These are phyloP conservation scores for Didymella segeticola DNA, from an alignment of 2,329 filamentous ascomycete species.

Conservation along the genomic window DNA sequence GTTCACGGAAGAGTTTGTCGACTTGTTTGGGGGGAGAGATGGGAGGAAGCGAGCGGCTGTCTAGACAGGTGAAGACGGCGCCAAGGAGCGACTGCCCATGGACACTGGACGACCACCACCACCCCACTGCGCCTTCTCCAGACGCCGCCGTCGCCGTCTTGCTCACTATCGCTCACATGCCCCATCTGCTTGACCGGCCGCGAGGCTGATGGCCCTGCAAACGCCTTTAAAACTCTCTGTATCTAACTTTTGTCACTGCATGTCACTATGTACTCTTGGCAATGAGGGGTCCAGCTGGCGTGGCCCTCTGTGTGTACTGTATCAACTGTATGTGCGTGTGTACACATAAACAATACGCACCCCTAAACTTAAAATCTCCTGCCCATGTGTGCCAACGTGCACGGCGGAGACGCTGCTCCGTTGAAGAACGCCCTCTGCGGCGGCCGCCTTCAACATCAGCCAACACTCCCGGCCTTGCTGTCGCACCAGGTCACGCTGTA, in stretches of 20 bases:
- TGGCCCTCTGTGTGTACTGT: constrained; percentile 13
- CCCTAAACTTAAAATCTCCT: not conserved
- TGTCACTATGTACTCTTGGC: constrained; percentile 9
- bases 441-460: not conserved
- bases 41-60: constrained; percentile 39
- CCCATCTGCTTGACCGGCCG: constrained; percentile 9
- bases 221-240: not conserved
- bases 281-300: constrained; percentile 17
- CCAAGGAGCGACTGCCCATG: constrained; percentile 23
- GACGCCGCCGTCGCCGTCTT: no score
- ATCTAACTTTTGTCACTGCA: not conserved
- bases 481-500: constrained; percentile 37
- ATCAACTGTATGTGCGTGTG: no score
- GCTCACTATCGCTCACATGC: constrained; percentile 28
- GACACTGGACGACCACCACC: constrained; percentile 33
- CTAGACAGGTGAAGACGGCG: constrained; percentile 22
- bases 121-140: constrained; percentile 34
- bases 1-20: constrained; percentile 32
- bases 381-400: not conserved
- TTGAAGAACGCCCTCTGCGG: not conserved
- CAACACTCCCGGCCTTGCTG: constrained; percentile 6
- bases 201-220: constrained; percentile 7
- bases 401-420: not conserved
- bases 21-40: constrained; percentile 36
- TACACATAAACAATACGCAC: constrained; percentile 13